phyloP scores from a whole-genome alignment of 139 green algal species.

The Spirogloea muscicola region DNA sequence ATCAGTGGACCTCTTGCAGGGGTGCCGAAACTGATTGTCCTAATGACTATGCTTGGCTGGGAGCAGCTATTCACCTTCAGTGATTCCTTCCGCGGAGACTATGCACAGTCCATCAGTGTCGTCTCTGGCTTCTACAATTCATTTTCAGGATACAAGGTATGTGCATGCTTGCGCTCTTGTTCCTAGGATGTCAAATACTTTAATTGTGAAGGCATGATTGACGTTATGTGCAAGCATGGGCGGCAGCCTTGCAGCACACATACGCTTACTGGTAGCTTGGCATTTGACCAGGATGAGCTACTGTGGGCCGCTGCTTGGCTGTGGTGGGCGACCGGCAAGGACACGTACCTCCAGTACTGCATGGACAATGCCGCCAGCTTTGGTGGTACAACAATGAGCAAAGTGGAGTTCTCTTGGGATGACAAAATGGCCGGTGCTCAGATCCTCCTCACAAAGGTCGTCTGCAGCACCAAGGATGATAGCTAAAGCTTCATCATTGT shows the following conservation, averaged over 20 bases:
- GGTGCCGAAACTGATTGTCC: too few species aligned
- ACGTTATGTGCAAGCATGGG: too few species aligned
- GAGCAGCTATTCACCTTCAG: conserved; percentile 12
- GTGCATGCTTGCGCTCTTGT: not conserved
- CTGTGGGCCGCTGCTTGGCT: conserved; percentile 41
- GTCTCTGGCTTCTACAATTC: not conserved
- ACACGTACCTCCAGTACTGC: conserved; percentile 12
- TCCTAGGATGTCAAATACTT: too few species aligned
- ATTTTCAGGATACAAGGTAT: not conserved
- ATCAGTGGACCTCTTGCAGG: too few species aligned
- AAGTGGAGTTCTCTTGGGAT: conserved; percentile 30
- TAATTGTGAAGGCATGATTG: too few species aligned
- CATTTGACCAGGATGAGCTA: conserved; percentile 21
- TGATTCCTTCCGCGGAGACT: conserved; percentile 1
- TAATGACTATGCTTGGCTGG: too few species aligned
- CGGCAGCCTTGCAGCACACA: too few species aligned
- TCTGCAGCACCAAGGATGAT: not conserved
- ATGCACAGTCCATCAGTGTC: not conserved
- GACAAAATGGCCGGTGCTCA: conserved; percentile 30
- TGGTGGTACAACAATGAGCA: not conserved
- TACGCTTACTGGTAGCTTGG: too few species aligned
- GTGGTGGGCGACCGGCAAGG: conserved; percentile 11
- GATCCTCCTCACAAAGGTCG: conserved; percentile 12
- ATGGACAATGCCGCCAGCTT: not conserved
- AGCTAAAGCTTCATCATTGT: not conserved